These are phyloP conservation scores for Suaeda aralocaspica DNA, from an alignment of 148 eudicot species.

Conservation along the genomic window DNA sequence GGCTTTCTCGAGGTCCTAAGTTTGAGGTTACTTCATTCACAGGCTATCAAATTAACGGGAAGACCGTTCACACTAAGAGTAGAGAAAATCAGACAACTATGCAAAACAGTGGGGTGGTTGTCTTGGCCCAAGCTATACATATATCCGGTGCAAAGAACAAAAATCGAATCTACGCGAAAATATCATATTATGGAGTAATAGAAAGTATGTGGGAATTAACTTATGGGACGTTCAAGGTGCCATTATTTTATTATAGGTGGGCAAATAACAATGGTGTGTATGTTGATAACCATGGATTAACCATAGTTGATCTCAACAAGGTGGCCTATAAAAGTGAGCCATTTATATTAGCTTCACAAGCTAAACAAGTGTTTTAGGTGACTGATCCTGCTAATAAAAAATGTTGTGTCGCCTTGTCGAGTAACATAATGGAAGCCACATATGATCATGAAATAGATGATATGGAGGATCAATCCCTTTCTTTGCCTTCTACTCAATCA, in stretches of 20 bases:
- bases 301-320: neutral
- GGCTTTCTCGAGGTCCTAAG: no score
- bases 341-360: constrained; percentile 9
- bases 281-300: neutral
- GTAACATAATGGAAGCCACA: neutral
- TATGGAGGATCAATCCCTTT: neutral
- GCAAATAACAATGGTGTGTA: no score
- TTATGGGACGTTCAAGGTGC: neutral
- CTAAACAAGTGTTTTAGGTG: constrained; percentile 5
- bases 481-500: neutral
- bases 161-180: neutral
- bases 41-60: neutral
- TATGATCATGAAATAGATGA: neutral
- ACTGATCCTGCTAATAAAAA: constrained; percentile 2
- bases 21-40: no score
- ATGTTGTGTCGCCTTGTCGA: neutral
- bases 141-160: constrained; percentile 2
- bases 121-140: neutral
- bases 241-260: no score
- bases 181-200: no score
- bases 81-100: no score
- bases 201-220: neutral
- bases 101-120: neutral
- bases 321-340: neutral
- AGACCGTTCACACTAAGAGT: neutral